Evolutionary conservation across 129 eudicot species (phyloP).

Genomic region (Daucus carota): DH1_v3.0 NC_030387.2:29831501-29832000

Average conservation of each 20-base stretch:
- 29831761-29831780: slow-evolving; percentile 62
- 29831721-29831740: slow-evolving; percentile 50
- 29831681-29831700: slow-evolving; percentile 45
- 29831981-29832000: slow-evolving; percentile 82
- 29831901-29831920: slow-evolving; percentile 78
- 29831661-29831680: slow-evolving; percentile 55
- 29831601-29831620: not conserved
- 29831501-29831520: not conserved
- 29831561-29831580: not conserved
- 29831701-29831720: slow-evolving; percentile 54
- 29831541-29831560: not conserved
- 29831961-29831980: slow-evolving; percentile 59
- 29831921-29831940: slow-evolving; percentile 78
- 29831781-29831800: slow-evolving; percentile 71
- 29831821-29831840: slow-evolving; percentile 84
- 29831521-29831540: not conserved
- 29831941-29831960: slow-evolving; percentile 58
- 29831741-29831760: slow-evolving; percentile 67
- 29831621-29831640: not conserved
- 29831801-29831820: slow-evolving; percentile 90
- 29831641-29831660: slow-evolving; percentile 56
- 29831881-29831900: slow-evolving; percentile 56
- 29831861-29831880: slow-evolving; percentile 70
- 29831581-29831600: not conserved
- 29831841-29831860: slow-evolving; percentile 64